Evolutionary conservation across 2,329 filamentous ascomycete species (phyloP), one percentile per base, ranked within the genome.

Genomic region (Fusarium incarnatum): DNA sequence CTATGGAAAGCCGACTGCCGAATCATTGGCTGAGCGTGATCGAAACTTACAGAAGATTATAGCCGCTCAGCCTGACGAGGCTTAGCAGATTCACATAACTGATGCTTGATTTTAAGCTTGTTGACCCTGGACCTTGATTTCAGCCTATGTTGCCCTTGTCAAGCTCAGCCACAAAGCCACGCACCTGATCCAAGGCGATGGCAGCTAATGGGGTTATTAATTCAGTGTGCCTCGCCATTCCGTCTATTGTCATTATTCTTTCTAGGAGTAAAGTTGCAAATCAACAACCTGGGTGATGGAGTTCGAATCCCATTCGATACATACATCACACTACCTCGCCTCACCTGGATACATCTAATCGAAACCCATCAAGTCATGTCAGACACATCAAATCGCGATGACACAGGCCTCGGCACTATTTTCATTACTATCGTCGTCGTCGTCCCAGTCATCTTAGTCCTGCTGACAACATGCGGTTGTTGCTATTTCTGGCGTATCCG

Each of bases 21-120:
- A 63, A 2, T 50, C 61, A 0, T 11, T 72, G n/a, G 57, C 69
- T 25, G 27, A 47, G 13, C 64, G 69, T 6, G 69, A 72, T 46
- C 42, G 15, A 2, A 61, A 70, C 18, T 42, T 72, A 15, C 69
- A 64, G n/a, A 70, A 41, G 5, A 5, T 72, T 11, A 62, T 72
- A 28, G 37, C 40, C 28, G 57, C 65, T 34, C 69, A 71, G 46
- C 69, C 69, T 13, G n/a, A 42, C 5, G 13, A 47, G 20, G 22
- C 32, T 16, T 56, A 66, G 27, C 20, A 10, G 2, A 6, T 7
- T 25, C 18, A 8, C 8, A 8, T 6, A 12, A 13, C 12, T 13
- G 8, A 6, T 4, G 13, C 5, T 10, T 15, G 7, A 11, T 2
- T 15, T 44, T 3, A 23, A 30, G 2, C 7, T 8, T 18, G 22